Base-by-base conservation (phyloP, 2,329 filamentous ascomycete genomes). In the Lachnellula suecica region DNA sequence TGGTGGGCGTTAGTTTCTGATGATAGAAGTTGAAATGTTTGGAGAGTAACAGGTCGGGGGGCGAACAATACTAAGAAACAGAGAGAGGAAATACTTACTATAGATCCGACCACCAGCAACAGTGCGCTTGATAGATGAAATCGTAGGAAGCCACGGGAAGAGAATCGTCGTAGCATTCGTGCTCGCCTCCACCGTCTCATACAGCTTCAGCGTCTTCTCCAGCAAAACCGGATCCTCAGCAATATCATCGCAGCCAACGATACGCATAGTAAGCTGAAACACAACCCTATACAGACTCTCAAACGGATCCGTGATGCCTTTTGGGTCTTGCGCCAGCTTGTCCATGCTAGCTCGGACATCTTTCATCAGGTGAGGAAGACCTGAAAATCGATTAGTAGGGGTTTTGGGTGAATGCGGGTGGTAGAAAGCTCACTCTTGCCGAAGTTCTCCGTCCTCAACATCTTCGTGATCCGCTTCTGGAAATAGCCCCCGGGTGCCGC, bases 201-300 rank as follows among this genome's bases (percentile, higher is more conserved):
- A 83, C 10, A 73, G 65, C 13, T 63, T 52, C 13, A 82, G 67
- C 2, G 72, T 74, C 34, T 71, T 66, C n/a, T 64, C 65, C 3
- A 79, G 59, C 19, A 78, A 61, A 5, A 56, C 57, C 0, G 71
- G 70, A 45, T 78, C 68, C 2, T 78, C 69, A 13, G 79, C 79
- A 23, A 84, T 74, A 38, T 84, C 81, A 27, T 74, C 69, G 47
- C 73, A 73, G 6, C 77, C 80, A 1, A 83, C 71, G 4, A 74
- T 78, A 11, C 81, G 74, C 69, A 83, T 81, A 4, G 79, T 83
- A n/a, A 84, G 70, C 60, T 76, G 72, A 64, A 78, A 84, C 1
- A 83, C 71, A 49, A 80, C 68, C 5, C 70, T 64, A 60, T 81
- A 81, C 43, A 83, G 69, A 60, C 72, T 71, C 31, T 80, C 72